Conservation (phyloP, 129 eudicot genomes). For the Calendula officinalis region DNA sequence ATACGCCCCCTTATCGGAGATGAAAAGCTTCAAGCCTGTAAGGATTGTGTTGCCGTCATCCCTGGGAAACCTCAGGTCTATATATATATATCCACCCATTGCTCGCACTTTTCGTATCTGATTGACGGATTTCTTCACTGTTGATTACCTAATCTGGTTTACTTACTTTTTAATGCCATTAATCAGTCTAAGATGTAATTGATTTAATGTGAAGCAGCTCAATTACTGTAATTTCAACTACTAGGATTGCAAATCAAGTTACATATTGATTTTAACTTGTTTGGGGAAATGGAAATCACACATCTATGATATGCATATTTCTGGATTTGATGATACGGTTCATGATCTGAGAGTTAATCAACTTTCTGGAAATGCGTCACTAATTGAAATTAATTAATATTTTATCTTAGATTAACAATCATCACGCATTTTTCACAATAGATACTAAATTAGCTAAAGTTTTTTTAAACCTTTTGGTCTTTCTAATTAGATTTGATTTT, state of each 20-base stretch:
- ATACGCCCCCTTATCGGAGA: constrained; percentile 89
- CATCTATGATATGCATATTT: not conserved
- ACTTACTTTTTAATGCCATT: constrained; percentile 7
- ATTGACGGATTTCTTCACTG: not conserved
- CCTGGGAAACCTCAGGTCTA: constrained; percentile 88
- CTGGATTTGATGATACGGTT: not conserved
- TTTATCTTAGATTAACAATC: constrained; percentile 10
- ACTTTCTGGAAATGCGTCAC: constrained; percentile 13
- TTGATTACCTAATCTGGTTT: constrained; percentile 14
- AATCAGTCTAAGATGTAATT: not conserved
- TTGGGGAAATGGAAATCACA: constrained; percentile 1
- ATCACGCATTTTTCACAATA: constrained; percentile 2
- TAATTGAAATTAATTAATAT: not conserved
- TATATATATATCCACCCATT: not conserved
- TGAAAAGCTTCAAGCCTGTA: constrained; percentile 87
- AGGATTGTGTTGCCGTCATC: constrained; percentile 79
- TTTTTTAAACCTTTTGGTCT: constrained; percentile 9
- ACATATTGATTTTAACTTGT: not conserved
- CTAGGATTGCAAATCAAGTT: constrained; percentile 6
- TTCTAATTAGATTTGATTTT: constrained; percentile 4
- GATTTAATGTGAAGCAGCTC: not conserved
- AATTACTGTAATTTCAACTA: not conserved
- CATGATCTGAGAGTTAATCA: constrained; percentile 25
- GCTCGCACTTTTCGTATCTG: too few relatives aligned
- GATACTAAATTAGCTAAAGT: not conserved